Evolutionary conservation across 1,284 basidiomycete genomes (phyloP), one percentile per base, ranked within the genome.

Genomic region (Fomitopsis betulina): DNA sequence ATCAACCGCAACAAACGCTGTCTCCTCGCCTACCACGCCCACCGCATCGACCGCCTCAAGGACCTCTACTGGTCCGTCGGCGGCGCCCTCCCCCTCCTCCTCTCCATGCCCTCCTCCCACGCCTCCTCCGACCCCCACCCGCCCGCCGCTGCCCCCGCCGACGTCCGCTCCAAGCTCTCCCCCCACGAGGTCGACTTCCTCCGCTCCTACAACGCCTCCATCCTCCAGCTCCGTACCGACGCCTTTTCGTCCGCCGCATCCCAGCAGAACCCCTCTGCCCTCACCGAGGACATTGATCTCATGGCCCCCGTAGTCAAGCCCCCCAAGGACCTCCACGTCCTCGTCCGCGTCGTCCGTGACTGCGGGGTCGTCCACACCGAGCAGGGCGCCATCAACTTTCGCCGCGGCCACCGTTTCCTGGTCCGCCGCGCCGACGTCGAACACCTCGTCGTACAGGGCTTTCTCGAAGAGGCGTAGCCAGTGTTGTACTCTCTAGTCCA

Each of bases 141-240:
- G 13, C 49, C 47, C 10, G 43, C 43, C 2, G 13, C 61, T 2
- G 61, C 62, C 23, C 63, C 67, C 52, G 60, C 65, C 30, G 91
- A 94, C 62, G 80, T 91, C 37, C 83, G 94, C 50, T 81, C 85
- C 58, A 89, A 89, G 63, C 80, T 98, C 39, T 90, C 89, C 0
- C 93, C 94, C 0, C 88, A 94, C 67, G 96, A 98, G 70, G 87
- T 96, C 57, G 93, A 96, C 71, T 98, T 94, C 71, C 73, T 97
- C 50, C 81, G 91, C 56, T 82, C 85, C 61, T 98, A 98, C 75
- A 86, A 91, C 64, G 79, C 82, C 32, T 84, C 89, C 23, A 81
- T 95, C 58, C 86, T 94, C 79, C 84, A 89, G 58, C 96, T 94
- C 71, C 88, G 95, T 61, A 62, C 64, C 3, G 83, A 85, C 37